Percentiles rank a stretch among this genome's conserved stretches.
Evolutionary conservation across 2,329 filamentous ascomycete species (phyloP).

Genomic region (Aspergillus sclerotialis): DNA sequence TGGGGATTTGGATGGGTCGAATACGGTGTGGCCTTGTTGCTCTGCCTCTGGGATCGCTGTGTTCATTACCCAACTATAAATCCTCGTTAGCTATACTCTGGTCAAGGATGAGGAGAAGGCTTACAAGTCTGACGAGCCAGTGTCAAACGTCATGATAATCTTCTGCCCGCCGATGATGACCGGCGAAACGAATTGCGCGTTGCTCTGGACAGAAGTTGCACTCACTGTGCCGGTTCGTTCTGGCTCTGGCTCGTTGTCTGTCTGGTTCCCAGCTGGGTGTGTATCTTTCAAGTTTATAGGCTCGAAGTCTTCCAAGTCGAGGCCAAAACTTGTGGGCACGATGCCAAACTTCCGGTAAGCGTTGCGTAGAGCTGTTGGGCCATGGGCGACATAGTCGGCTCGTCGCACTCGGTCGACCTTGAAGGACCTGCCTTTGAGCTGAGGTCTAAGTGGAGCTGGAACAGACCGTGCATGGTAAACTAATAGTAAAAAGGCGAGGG

Average conservation of each 20-base stretch:
- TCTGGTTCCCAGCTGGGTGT: constrained; percentile 19
- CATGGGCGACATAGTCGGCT: constrained; percentile 51
- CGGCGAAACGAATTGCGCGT: constrained; percentile 63
- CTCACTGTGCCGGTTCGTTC: constrained; percentile 51
- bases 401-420: constrained; percentile 54
- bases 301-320: constrained; percentile 29
- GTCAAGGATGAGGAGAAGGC: constrained; percentile 12
- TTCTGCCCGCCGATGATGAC: constrained; percentile 64
- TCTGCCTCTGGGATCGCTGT: constrained; percentile 44
- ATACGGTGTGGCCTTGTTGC: constrained; percentile 49
- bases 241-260: constrained; percentile 13
- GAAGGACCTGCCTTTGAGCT: constrained; percentile 44
- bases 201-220: constrained; percentile 58
- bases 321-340: constrained; percentile 36
- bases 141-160: constrained; percentile 65
- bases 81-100: not conserved
- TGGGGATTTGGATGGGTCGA: constrained; percentile 46
- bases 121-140: constrained; percentile 66
- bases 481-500: constrained; percentile 20
- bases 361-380: constrained; percentile 56
- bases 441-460: constrained; percentile 18
- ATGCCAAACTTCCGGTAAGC: constrained; percentile 63
- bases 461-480: constrained; percentile 27
- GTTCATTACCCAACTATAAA: constrained; percentile 61
- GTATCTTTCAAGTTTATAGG: constrained; percentile 19